Evolutionary conservation across 2,329 filamentous ascomycete species (phyloP).

Genomic region (Paracoccidioides brasiliensis): DNA sequence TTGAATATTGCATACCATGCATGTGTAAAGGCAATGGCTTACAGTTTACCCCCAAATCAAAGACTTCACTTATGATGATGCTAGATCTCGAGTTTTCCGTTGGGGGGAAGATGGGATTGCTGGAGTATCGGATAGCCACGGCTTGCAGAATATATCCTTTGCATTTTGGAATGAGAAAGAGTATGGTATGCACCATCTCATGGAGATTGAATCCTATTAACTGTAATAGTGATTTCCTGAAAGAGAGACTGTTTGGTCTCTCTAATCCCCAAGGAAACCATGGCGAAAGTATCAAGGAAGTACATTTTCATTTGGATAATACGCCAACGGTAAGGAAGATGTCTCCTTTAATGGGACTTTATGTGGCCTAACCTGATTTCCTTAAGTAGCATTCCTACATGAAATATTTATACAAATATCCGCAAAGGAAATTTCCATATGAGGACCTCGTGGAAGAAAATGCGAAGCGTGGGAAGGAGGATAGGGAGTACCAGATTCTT

Average conservation of each 20-base stretch:
- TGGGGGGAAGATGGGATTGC: constrained; percentile 98
- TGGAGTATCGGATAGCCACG: constrained; percentile 86
- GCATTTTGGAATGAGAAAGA: constrained; percentile 97
- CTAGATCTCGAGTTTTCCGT: constrained; percentile 73
- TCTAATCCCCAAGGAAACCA: constrained; percentile 97
- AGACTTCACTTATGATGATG: constrained; percentile 93
- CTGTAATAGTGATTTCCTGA: constrained; percentile 64
- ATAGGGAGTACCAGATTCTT: constrained; percentile 81
- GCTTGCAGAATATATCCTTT: constrained; percentile 83
- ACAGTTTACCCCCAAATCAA: constrained; percentile 4
- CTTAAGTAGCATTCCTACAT: constrained; percentile 79
- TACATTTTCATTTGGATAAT: constrained; percentile 92
- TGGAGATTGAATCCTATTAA: neutral
- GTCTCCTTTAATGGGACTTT: constrained; percentile 12
- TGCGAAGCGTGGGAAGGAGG: constrained; percentile 57
- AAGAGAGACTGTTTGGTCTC: constrained; percentile 86
- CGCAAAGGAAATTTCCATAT: constrained; percentile 83
- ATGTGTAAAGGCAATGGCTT: neutral
- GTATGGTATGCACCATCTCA: constrained; percentile 37
- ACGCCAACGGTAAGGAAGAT: constrained; percentile 51
- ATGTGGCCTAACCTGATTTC: constrained; percentile 14
- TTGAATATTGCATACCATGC: constrained; percentile 4
- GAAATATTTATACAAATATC: constrained; percentile 98
- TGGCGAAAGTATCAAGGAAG: constrained; percentile 93
- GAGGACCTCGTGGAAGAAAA: constrained; percentile 78